Conservation (phyloP, 2,329 filamentous ascomycete species). For the Fusarium sp. region DNA sequence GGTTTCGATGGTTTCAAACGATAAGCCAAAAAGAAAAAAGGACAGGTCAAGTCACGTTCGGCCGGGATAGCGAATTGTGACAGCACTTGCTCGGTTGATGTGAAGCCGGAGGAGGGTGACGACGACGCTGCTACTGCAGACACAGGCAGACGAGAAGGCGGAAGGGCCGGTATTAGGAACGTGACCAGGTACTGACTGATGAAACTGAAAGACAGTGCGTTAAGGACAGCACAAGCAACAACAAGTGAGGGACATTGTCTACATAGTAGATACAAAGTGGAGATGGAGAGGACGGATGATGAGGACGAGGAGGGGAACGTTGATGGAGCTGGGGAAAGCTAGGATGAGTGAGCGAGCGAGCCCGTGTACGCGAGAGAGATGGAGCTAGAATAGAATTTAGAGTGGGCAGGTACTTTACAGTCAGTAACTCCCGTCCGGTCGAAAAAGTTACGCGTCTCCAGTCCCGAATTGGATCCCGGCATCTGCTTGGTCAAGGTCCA, state of each 20-base stretch:
- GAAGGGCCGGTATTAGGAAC: slow-evolving; percentile 28
- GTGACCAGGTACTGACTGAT: background rate
- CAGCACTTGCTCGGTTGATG: slow-evolving; percentile 5
- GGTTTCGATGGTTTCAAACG: slow-evolving; percentile 19
- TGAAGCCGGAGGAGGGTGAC: background rate
- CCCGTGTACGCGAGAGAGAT: background rate
- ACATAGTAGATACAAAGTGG: background rate
- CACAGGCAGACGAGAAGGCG: background rate
- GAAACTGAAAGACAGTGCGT: slow-evolving; percentile 4
- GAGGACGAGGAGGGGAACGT: background rate
- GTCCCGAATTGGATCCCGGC: background rate
- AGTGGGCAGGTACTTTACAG: background rate
- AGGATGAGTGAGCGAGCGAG: background rate
- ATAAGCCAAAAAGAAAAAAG: background rate
- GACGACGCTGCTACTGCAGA: background rate
- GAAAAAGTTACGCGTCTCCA: background rate
- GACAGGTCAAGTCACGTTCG: slow-evolving; percentile 5
- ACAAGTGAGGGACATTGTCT: slow-evolving; percentile 11
- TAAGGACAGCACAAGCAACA: background rate
- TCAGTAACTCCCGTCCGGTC: background rate
- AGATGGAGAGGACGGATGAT: background rate
- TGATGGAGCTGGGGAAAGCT: slow-evolving; percentile 3
- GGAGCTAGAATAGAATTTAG: background rate
- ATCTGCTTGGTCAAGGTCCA: background rate
- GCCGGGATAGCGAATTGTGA: background rate